phyloP scores from a whole-genome alignment of 2,329 filamentous ascomycete species.

The Aspergillus udagawae region DNA sequence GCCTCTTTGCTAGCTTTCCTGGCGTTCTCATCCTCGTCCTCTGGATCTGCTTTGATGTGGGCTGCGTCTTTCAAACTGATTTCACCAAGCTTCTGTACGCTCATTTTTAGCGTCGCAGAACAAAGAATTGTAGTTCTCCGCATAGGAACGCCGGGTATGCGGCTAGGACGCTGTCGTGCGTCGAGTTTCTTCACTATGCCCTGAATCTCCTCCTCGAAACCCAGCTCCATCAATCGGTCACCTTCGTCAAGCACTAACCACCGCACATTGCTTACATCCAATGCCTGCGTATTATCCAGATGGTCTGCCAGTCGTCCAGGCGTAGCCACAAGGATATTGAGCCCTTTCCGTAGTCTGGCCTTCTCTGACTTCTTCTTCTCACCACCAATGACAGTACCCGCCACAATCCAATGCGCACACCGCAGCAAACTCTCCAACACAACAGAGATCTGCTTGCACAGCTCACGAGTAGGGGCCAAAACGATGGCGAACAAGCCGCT shows the following conservation, averaged over 20 bases:
- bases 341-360: constrained; percentile 83
- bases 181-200: constrained; percentile 79
- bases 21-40: constrained; percentile 51
- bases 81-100: constrained; percentile 87
- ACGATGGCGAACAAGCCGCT: constrained; percentile 91
- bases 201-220: constrained; percentile 90
- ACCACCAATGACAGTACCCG: constrained; percentile 74
- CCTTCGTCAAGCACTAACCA: constrained; percentile 96
- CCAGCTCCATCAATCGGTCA: constrained; percentile 96
- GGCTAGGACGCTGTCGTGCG: constrained; percentile 58
- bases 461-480: constrained; percentile 86
- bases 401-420: constrained; percentile 92
- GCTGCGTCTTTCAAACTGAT: constrained; percentile 92
- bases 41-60: constrained; percentile 69
- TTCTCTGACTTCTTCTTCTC: constrained; percentile 81
- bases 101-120: constrained; percentile 97
- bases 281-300: constrained; percentile 81
- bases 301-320: constrained; percentile 90
- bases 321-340: constrained; percentile 94
- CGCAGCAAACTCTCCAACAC: constrained; percentile 81
- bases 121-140: constrained; percentile 82
- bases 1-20: constrained; percentile 45
- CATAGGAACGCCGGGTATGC: constrained; percentile 63
- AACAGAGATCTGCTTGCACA: constrained; percentile 87
- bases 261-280: constrained; percentile 82